Evolutionary conservation across 805 yeast species (phyloP), one percentile per base, ranked within the genome.

Genomic region (Hanseniaspora meyeri): DNA sequence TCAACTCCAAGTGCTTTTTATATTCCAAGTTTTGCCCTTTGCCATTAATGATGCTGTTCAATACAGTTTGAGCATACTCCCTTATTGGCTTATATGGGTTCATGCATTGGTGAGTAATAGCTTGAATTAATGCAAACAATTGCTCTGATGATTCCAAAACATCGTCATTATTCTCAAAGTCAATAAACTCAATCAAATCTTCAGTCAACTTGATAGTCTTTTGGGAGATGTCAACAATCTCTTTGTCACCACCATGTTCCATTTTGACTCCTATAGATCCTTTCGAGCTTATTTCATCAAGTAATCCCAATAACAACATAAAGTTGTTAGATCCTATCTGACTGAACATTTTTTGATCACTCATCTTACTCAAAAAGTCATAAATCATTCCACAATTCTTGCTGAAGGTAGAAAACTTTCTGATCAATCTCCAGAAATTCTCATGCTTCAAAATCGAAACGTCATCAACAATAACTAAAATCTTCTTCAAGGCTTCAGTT

Each of bases 1-100:
- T 69, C n/a, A 39, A 5, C 11, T 46, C 46, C 19, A 38, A 37
- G 10, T 31, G 71, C 17, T 67, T 62, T n/a, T 2, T 68, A 16
- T 46, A 46, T 11, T 20, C 63, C 11, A 73, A 68, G 4, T 72
- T 68, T 4, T 68, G 65, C 5, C 72, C 64, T 11, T 68, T 63
- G 29, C 70, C 64, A 5, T 68, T 60, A 12, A 73, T 56, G 40
- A 81, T 70, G 5, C 73, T 69, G 58, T 85, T 85, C 52, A 90
- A 74, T 0, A 39, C 20, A 1, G 31, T 14, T 39, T 46, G 50
- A 1, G 95, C 90, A 66, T 76, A 79, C 0, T 77, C 68, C 42
- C 95, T 73, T 11, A 89, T 72, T 64, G 86, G 89, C 31, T 87
- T 73, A 66, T 95, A 87, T 19, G 96, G 95, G 63, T 89, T 89